Conservation (phyloP, 331 rosid genomes). For the Telfairia occidentalis region DNA sequence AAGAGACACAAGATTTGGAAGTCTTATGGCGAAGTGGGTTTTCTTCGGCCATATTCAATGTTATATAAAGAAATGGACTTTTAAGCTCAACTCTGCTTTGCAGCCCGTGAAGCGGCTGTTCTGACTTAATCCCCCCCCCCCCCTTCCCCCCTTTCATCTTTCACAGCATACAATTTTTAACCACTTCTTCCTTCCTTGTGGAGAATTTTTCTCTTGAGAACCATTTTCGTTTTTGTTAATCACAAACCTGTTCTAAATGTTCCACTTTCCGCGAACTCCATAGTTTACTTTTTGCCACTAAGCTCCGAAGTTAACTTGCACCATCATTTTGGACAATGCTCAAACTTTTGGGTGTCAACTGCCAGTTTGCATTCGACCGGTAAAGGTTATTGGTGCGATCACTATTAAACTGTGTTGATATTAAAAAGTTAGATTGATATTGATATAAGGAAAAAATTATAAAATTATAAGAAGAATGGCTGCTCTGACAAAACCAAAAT, state of each 20-base stretch:
- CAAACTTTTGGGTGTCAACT: not conserved
- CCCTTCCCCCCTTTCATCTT: not conserved
- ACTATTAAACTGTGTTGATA: too few relatives aligned
- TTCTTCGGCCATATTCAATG: not conserved
- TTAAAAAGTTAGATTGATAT: too few relatives aligned
- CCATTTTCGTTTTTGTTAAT: not conserved
- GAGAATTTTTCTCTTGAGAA: not conserved
- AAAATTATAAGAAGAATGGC: too few relatives aligned
- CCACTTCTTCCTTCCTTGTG: too few relatives aligned
- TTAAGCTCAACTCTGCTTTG: not conserved
- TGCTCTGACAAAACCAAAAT: too few relatives aligned
- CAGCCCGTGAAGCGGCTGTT: not conserved
- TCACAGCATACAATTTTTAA: not conserved
- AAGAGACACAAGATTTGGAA: not conserved
- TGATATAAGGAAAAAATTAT: too few relatives aligned
- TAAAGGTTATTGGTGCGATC: too few relatives aligned
- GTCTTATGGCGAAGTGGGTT: not conserved
- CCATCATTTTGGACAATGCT: not conserved
- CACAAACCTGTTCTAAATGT: not conserved
- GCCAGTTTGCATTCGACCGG: too few relatives aligned
- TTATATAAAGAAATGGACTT: not conserved
- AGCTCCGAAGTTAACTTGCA: not conserved
- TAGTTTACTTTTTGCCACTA: not conserved
- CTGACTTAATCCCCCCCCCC: not conserved
- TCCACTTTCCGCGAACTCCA: not conserved